phyloP scores from a whole-genome alignment of 2,329 filamentous ascomycete genomes.

The Apiospora aurea region DNA sequence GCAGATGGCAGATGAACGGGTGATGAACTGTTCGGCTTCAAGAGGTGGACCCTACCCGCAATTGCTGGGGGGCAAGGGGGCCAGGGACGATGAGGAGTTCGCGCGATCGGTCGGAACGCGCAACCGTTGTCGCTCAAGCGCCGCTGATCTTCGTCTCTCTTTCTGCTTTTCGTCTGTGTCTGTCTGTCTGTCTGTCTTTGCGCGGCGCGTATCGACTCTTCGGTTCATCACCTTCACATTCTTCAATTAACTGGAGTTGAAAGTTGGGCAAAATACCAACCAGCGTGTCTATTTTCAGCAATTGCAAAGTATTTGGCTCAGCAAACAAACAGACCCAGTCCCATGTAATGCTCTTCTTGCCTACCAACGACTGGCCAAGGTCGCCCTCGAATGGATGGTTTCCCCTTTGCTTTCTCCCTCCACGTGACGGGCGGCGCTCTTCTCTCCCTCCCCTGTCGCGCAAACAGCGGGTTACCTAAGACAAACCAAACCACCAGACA shows the following conservation, averaged over 20 bases:
- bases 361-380: not conserved
- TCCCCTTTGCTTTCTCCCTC: not conserved
- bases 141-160: not conserved
- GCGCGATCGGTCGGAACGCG: not conserved
- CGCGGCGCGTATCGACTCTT: not conserved
- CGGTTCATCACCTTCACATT: not conserved
- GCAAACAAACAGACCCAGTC: not conserved
- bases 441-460: not conserved
- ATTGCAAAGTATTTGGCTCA: not conserved
- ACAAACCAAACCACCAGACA: not conserved
- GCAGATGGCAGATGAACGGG: conserved; percentile 5
- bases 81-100: conserved; percentile 8
- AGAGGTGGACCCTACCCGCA: conserved; percentile 8
- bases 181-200: not conserved
- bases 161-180: not conserved
- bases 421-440: not conserved
- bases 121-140: conserved; percentile 13
- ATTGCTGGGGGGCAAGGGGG: not conserved
- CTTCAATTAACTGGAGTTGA: not conserved
- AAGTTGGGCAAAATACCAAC: conserved; percentile 3
- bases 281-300: not conserved
- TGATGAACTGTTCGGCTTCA: conserved; percentile 13
- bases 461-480: not conserved
- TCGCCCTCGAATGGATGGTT: not conserved
- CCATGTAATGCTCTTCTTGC: not conserved